Evolutionary conservation across 2,329 filamentous ascomycete genomes (phyloP), one percentile per base, ranked within the genome.

Genomic region (Talaromyces pinophilus): DNA sequence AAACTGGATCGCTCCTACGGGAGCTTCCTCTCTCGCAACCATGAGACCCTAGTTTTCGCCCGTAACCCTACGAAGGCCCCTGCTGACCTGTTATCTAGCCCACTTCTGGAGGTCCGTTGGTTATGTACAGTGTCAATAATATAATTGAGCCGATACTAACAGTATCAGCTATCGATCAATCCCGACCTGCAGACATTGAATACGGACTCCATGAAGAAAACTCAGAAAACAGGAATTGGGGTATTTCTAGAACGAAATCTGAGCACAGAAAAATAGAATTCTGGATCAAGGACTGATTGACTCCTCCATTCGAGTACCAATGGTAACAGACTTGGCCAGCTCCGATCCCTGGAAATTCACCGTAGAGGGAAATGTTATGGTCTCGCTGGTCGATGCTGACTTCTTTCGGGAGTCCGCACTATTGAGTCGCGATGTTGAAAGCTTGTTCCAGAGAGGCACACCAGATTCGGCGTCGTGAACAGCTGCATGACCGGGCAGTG

Each of bases 201-300:
- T 54, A 17, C 8, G 22, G 30, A 38, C 52, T 38, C 30, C n/a
- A 13, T 19, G 30, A 22, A 55, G 17, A 19, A 10, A 55, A 33
- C 17, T 35, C 52, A 54, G 8, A 38, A 22, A 57, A 25, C 33
- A 38, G 30, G 19, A 15, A 25, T 7, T 7, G 19, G 3, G 11
- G 33, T 22, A 25, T 38, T 38, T 19, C 33, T 57, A 40, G 7
- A 57, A 57, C 30, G 5, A 40, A 38, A 22, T 7, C 17, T 57
- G 33, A 38, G 5, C 33, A 22, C 2, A 57, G 33, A 6, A 40
- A 82, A 33, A 82, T 80, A 67, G 80, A 82, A 65, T 82, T 82
- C 60, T 82, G 77, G 2, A 81, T 76, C 72, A 82, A 77, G 3
- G 75, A 73, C 0, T 78, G 69, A 67, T 76, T 78, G 63, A 80